phyloP scores from a whole-genome alignment of 2,329 filamentous ascomycete genomes.

The Microthyrium microscopicum region DNA sequence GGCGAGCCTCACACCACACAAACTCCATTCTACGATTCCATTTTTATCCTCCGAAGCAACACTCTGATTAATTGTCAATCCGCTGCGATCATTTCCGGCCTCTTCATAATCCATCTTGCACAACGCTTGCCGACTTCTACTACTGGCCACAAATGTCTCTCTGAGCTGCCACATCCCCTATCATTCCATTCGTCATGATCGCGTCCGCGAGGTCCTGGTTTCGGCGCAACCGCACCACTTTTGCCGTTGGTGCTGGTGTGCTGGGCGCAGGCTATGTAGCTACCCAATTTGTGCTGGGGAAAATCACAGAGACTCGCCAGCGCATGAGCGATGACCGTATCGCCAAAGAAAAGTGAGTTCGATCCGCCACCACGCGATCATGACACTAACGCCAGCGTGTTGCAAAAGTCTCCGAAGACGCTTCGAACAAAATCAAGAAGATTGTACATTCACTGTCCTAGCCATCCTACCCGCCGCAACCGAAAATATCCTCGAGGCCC shows the following conservation, averaged over 20 bases:
- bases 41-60: too few relatives aligned
- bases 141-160: too few relatives aligned
- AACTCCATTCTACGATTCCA: too few relatives aligned
- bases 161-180: too few relatives aligned
- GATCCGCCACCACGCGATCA: background rate
- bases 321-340: slow-evolving; percentile 94
- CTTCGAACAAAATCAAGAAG: slow-evolving; percentile 97
- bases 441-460: slow-evolving; percentile 96
- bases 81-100: too few relatives aligned
- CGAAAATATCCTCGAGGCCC: slow-evolving; percentile 68
- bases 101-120: too few relatives aligned
- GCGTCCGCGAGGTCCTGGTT: slow-evolving; percentile 75
- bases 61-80: too few relatives aligned
- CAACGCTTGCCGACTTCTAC: too few relatives aligned
- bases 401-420: slow-evolving; percentile 76
- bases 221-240: slow-evolving; percentile 73
- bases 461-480: slow-evolving; percentile 84
- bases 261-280: slow-evolving; percentile 82
- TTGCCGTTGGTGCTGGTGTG: slow-evolving; percentile 76
- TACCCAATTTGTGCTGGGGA: slow-evolving; percentile 79
- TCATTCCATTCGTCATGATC: too few relatives aligned
- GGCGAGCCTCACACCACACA: too few relatives aligned
- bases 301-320: slow-evolving; percentile 84
- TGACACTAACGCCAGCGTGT: background rate
- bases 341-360: slow-evolving; percentile 78